Base-by-base conservation (phyloP, 139 green algal genomes). In the Yamagishiella unicocca region DNA sequence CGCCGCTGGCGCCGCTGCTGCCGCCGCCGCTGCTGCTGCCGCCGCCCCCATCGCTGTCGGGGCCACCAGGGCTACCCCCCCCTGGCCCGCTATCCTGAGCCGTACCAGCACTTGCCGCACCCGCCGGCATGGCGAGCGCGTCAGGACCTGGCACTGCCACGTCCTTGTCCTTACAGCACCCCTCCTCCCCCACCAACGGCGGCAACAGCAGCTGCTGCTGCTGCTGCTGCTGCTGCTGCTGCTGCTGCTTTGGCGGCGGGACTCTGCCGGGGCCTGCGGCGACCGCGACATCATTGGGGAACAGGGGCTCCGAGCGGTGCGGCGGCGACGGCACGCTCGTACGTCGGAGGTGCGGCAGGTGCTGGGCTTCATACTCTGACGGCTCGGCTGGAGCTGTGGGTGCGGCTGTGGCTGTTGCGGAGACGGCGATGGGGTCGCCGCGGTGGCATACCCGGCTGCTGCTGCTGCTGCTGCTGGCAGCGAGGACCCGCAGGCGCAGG, bases 401-500 rank as follows among this genome's bases (percentile, higher is more conserved):
- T 17, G 17, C 12, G 50, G 50, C 50, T 17, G 50, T 17, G 17
- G 50, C 50, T 17, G 50, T 58, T 58, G 50, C 12, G 50, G 50
- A 25, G 50, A 17, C 12, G 12, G 50, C 50, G 50, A 17, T 58
- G 12, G 50, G 17, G 50, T 58, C 50, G 50, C 50, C 17, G 50
- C 58, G 7, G 58, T 67, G 29, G 62, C 31, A 71, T 12, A 71
- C 29, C 31, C 10, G 62, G 29, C 62, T 10, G 55, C 55, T 8
- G 62, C 25, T 17, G n/a, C 67, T 29, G 33, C 35, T 21, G 67
- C 67, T 35, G 67, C 35, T 50, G 35, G 72, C 42, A 27, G 45
- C 72, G 43, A 64, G 64, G n/a, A 87, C 67, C 0, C 67, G 46
- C 35, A 87, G 82, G 22, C 82, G 46, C 43, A 87, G 21, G 19